These are phyloP conservation scores for Auriscalpium microsporum DNA, from an alignment of 768 basidiomycete genomes.

Conservation along the genomic window DNA sequence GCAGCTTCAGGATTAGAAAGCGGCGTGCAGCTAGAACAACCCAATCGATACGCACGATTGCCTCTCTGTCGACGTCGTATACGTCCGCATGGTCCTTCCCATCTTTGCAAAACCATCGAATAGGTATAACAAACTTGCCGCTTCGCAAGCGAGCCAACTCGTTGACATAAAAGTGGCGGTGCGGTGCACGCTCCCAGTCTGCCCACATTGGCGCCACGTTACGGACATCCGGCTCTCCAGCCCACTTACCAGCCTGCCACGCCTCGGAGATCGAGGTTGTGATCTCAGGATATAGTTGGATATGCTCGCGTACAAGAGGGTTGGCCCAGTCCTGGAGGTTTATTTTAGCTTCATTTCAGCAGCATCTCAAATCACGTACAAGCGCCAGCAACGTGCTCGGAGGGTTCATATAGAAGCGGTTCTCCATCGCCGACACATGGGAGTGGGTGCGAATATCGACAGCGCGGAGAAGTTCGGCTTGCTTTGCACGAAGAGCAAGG, in stretches of 20 bases:
- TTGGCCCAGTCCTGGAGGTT: too few species aligned
- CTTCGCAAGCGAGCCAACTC: conserved; percentile 16
- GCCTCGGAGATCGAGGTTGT: conserved; percentile 12
- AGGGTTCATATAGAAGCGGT: conserved; percentile 24
- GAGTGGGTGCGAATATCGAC: conserved; percentile 10
- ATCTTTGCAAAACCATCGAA: conserved; percentile 14
- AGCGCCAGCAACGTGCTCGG: neutral
- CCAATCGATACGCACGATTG: neutral
- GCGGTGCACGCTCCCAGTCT: conserved; percentile 10
- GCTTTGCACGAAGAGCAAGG: conserved; percentile 18
- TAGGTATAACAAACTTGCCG: conserved; percentile 14
- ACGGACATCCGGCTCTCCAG: conserved; percentile 12
- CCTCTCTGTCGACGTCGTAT: neutral
- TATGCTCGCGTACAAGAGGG: neutral
- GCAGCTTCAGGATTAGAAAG: neutral
- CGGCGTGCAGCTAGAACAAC: too few species aligned
- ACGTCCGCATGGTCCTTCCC: neutral
- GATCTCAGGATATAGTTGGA: conserved; percentile 23
- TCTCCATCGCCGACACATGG: conserved; percentile 20
- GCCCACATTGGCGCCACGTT: conserved; percentile 24
- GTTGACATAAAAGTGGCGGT: conserved; percentile 20
- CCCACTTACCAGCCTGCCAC: conserved; percentile 24
- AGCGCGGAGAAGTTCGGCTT: conserved; percentile 13
- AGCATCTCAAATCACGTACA: neutral
- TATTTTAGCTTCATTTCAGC: too few species aligned